phyloP scores from a whole-genome alignment of 805 yeast genomes.

The Ogataea ganodermae region DNA sequence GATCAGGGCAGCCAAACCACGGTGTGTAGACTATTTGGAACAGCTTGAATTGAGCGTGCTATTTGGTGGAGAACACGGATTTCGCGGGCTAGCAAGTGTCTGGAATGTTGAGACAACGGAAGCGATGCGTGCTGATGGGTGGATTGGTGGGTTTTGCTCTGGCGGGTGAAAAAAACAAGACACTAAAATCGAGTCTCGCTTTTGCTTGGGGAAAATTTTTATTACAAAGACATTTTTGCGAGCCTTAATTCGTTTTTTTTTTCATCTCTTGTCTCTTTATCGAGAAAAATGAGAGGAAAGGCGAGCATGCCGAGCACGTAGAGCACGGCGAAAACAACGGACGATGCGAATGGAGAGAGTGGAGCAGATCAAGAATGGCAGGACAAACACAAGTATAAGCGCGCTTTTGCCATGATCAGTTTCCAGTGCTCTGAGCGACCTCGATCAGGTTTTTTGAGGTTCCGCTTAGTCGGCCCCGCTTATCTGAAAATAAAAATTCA shows the following conservation, averaged over 20 bases:
- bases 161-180: not conserved
- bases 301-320: not conserved
- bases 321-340: too few relatives aligned
- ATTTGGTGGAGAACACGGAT: too few relatives aligned
- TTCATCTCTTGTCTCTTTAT: not conserved
- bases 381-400: too few relatives aligned
- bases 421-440: not conserved
- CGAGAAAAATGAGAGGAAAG: not conserved
- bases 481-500: not conserved
- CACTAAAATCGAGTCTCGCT: not conserved
- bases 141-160: too few relatives aligned
- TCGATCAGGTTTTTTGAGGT: not conserved
- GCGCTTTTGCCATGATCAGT: too few relatives aligned
- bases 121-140: too few relatives aligned
- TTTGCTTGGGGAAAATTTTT: conserved; percentile 6
- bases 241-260: conserved; percentile 4
- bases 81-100: too few relatives aligned
- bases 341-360: too few relatives aligned
- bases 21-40: not conserved
- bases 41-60: too few relatives aligned
- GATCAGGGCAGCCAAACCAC: not conserved
- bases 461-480: conserved; percentile 7
- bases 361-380: too few relatives aligned
- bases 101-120: too few relatives aligned
- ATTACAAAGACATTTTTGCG: not conserved